These are phyloP conservation scores for Picea glauca DNA, from an alignment of 75 land plant genomes.

Conservation along the genomic window DNA sequence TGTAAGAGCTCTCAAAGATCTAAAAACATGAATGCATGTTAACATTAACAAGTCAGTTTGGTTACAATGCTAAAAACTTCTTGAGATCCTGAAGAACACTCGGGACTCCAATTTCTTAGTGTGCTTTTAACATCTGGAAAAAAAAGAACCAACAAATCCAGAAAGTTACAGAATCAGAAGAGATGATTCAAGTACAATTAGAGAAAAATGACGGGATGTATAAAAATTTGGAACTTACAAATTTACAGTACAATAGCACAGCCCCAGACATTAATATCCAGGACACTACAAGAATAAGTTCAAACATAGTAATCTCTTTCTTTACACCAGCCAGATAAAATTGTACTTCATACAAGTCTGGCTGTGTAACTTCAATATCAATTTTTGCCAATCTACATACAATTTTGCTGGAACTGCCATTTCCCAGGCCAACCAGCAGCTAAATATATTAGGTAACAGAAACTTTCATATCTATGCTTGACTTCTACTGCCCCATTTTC, in stretches of 20 bases:
- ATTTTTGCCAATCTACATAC: constrained; percentile 7
- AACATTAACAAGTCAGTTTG: not conserved
- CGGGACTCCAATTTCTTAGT: not conserved
- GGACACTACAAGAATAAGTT: constrained; percentile 8
- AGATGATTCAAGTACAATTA: not conserved
- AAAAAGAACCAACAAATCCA: not conserved
- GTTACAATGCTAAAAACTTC: not conserved
- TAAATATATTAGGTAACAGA: constrained; percentile 1
- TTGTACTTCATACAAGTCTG: constrained; percentile 9
- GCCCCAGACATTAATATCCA: constrained; percentile 6
- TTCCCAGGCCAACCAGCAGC: constrained; percentile 6
- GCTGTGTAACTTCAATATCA: constrained; percentile 4
- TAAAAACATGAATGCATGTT: not conserved
- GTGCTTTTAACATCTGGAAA: not conserved
- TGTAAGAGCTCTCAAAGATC: not conserved
- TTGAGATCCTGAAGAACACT: not conserved
- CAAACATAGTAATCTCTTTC: not conserved
- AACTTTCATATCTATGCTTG: not conserved
- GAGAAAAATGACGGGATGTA: not conserved
- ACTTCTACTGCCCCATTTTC: not conserved
- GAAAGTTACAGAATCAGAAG: not conserved
- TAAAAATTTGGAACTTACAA: constrained; percentile 1
- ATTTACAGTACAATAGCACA: constrained; percentile 8
- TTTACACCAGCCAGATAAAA: constrained; percentile 9
- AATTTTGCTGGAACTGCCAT: constrained; percentile 8